A percentile compares a stretch with the other conserved stretches of the same genome.
phyloP scores from a whole-genome alignment of 306 rosid species.

The Oemleria cerasiformis region DNA sequence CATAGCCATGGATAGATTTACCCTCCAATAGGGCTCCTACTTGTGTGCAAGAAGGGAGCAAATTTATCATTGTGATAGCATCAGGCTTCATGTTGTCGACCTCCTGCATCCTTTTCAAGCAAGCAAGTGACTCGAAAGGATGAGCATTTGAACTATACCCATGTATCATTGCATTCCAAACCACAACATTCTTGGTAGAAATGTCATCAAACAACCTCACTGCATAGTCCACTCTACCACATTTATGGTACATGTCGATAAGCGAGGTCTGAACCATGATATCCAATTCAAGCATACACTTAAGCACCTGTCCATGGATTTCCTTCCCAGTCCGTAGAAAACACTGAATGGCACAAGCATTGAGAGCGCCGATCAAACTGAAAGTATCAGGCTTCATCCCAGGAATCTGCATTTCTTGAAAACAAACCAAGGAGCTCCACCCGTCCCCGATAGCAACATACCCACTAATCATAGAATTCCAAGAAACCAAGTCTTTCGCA shows the following conservation, averaged over 20 bases:
- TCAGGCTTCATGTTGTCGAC: slow-evolving; percentile 37
- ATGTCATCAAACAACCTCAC: slow-evolving; percentile 45
- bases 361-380: slow-evolving; percentile 36
- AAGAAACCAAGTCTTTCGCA: slow-evolving; percentile 44
- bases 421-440: slow-evolving; percentile 33
- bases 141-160: slow-evolving; percentile 33
- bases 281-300: slow-evolving; percentile 36
- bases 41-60: slow-evolving; percentile 50
- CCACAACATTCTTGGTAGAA: slow-evolving; percentile 35
- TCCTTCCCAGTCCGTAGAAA: slow-evolving; percentile 37
- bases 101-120: slow-evolving; percentile 45
- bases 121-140: slow-evolving; percentile 27
- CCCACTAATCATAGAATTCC: slow-evolving; percentile 54
- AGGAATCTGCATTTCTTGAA: slow-evolving; percentile 36
- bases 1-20: slow-evolving; percentile 51
- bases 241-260: slow-evolving; percentile 51
- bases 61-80: slow-evolving; percentile 42
- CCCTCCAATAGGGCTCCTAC: slow-evolving; percentile 40
- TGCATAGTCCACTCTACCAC: slow-evolving; percentile 36
- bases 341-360: slow-evolving; percentile 43
- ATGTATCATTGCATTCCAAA: slow-evolving; percentile 60
- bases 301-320: slow-evolving; percentile 45
- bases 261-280: slow-evolving; percentile 48
- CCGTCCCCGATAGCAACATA: slow-evolving; percentile 36
- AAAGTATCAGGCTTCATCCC: slow-evolving; percentile 43